A percentile compares a stretch with the other conserved stretches of the same genome.
Evolutionary conservation across 768 basidiomycete species (phyloP).

Genomic region (Termitomyces heimii): DNA sequence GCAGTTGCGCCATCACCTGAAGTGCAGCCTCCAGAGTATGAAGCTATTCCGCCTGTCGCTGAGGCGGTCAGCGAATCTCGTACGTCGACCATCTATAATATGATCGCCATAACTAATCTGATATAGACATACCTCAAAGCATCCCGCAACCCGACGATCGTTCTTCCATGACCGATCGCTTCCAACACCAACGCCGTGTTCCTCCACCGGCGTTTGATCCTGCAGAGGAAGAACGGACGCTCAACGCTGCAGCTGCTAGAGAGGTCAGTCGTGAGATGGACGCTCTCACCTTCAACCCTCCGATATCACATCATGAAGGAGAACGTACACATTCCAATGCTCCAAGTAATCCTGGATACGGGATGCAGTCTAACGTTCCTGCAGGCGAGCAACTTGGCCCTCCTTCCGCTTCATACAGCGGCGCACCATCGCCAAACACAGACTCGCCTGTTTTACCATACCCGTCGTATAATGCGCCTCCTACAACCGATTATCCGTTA

Average conservation of each 20-base stretch:
- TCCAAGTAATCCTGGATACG: conserved; percentile 9
- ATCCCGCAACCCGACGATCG: not conserved
- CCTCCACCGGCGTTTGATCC: conserved; percentile 33
- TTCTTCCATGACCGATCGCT: conserved; percentile 8
- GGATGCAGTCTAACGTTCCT: not conserved
- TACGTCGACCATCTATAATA: not conserved
- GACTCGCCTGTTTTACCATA: conserved; percentile 22
- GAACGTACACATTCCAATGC: conserved; percentile 13
- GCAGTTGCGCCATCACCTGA: not conserved
- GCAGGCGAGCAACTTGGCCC: conserved; percentile 22
- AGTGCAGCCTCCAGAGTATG: conserved; percentile 11
- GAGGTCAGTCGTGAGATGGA: conserved; percentile 65
- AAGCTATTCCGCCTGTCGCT: conserved; percentile 1
- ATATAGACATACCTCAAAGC: not conserved
- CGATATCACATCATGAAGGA: conserved; percentile 10
- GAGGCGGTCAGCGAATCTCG: not conserved
- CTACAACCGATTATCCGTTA: not conserved
- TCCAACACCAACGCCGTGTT: conserved; percentile 20
- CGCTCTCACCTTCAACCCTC: conserved; percentile 34
- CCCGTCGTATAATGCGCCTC: conserved; percentile 13
- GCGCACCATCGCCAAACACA: conserved; percentile 24
- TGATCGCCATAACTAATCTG: not conserved
- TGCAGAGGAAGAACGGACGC: conserved; percentile 45
- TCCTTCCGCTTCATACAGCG: conserved; percentile 35
- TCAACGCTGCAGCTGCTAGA: conserved; percentile 62